phyloP scores from a whole-genome alignment of 495 filamentous ascomycete genomes.

The Rhypophila decipiens region DNA sequence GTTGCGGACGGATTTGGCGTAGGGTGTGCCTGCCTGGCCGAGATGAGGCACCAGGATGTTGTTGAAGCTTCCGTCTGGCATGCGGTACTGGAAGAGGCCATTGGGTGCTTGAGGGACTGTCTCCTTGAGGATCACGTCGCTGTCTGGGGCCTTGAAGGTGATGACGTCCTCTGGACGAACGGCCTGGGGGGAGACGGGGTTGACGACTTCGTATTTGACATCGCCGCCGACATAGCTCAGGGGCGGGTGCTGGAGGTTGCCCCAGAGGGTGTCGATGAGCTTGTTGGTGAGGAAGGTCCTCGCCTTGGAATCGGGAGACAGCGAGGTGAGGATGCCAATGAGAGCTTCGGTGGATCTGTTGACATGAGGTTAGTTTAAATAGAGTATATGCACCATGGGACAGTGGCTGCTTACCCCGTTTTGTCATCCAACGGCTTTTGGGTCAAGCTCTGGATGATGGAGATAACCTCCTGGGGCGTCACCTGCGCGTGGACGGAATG shows the following conservation, averaged over 20 bases:
- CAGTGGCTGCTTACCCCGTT: constrained; percentile 11
- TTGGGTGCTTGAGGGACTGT: constrained; percentile 25
- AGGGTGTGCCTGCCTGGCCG: constrained; percentile 51
- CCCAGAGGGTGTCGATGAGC: constrained; percentile 60
- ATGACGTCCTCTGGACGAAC: constrained; percentile 15
- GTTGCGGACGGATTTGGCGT: constrained; percentile 59
- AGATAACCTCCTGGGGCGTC: constrained; percentile 15
- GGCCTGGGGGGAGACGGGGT: neutral
- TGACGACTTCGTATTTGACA: constrained; percentile 25
- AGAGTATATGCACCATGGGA: neutral
- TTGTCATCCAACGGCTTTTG: constrained; percentile 29
- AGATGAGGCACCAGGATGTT: constrained; percentile 56
- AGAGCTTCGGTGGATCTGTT: constrained; percentile 23
- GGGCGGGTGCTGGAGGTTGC: constrained; percentile 64
- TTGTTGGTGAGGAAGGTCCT: constrained; percentile 49
- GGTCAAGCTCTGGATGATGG: constrained; percentile 20
- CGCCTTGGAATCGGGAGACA: constrained; percentile 49
- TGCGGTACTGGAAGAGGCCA: constrained; percentile 49
- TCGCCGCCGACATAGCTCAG: constrained; percentile 45
- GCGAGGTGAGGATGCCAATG: constrained; percentile 28
- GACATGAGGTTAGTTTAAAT: neutral
- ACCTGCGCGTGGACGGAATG: constrained; percentile 15
- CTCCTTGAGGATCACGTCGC: constrained; percentile 31
- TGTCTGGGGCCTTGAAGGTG: constrained; percentile 24
- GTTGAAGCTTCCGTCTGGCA: constrained; percentile 66